Conservation (phyloP, 305 asterid genomes). For the Fraxinus baroniana region DNA sequence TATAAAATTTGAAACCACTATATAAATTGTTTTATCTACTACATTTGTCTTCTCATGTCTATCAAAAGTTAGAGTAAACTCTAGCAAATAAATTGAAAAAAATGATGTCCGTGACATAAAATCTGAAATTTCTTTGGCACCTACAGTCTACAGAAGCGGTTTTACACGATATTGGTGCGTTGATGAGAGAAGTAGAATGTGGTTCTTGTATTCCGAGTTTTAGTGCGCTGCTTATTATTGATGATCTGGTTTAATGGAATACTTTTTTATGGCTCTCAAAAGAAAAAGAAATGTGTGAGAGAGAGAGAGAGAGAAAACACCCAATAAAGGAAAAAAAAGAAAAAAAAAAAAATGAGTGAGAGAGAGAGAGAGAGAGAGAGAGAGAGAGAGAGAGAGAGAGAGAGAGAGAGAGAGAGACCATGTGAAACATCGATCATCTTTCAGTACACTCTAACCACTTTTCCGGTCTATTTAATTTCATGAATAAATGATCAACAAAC, state of each 20-base stretch:
- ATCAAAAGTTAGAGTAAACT: too few relatives aligned
- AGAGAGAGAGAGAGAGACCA: background rate
- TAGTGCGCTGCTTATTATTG: too few relatives aligned
- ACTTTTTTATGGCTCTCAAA: background rate
- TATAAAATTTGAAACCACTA: too few relatives aligned
- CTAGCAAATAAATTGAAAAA: too few relatives aligned
- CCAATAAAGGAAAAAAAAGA: too few relatives aligned
- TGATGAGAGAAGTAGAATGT: background rate
- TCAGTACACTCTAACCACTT: background rate
- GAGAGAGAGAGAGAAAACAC: background rate
- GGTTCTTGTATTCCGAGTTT: too few relatives aligned
- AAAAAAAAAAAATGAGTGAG: too few relatives aligned
- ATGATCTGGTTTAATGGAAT: background rate
- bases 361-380: too few relatives aligned
- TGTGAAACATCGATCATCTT: background rate
- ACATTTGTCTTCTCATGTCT: too few relatives aligned
- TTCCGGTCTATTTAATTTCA: background rate
- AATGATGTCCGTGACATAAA: too few relatives aligned
- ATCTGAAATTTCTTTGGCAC: background rate
- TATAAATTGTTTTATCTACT: too few relatives aligned
- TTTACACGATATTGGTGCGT: background rate
- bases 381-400: too few relatives aligned
- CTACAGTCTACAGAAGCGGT: background rate
- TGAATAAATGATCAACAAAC: conserved; percentile 5
- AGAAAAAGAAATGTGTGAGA: background rate